Base-by-base conservation (phyloP, 2,329 filamentous ascomycete genomes). In the Paradendryphiella salina region DNA sequence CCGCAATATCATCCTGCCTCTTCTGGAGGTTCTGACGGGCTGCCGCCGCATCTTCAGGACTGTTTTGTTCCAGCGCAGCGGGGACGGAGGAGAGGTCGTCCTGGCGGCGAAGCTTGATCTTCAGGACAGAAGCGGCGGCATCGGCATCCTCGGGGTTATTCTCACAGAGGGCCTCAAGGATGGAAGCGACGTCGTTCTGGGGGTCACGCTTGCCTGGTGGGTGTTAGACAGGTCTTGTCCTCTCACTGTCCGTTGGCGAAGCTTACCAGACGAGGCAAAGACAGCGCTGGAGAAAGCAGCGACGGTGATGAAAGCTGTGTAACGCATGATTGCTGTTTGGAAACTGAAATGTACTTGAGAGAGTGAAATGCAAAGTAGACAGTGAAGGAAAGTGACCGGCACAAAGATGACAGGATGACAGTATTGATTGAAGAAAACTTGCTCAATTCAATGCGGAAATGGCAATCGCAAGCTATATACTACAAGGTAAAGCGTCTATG, bases 111-210 rank as follows among this genome's bases (percentile, higher is more conserved):
- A 65, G 62, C 52, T 65, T 66, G 48, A 65, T 52, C 28, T 61
- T 60, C 62, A 65, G 61, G 54, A 54, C 53, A 6, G 64, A 29
- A 2, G 63, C 64, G 2, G 61, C 61, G 23, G 63, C 63, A 15
- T 62, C 59, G 31, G 64, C 61, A 15, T 67, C 64, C 23, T 65
- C 59, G 9, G 66, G 64, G 50, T 64, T 67, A 57, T 67, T 65
- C 35, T 53, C 56, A 26, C 59, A 57, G 37, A 70, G 61, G 17
- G 65, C 64, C 17, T 62, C 61, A 38, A 69, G 62, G 38, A 69
- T 67, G 41, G 50, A 57, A 8, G 61, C 56, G 3, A 70, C 48
- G 17, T 68, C 64, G 15, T 66, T 49, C 38, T 64, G 59, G 23
- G 59, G 47, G n/a, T 28, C 11, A 13, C 49, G 56, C 48, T 31